Evolutionary conservation across 768 basidiomycete species (phyloP).

Genomic region (Suillus occidentalis): DNA sequence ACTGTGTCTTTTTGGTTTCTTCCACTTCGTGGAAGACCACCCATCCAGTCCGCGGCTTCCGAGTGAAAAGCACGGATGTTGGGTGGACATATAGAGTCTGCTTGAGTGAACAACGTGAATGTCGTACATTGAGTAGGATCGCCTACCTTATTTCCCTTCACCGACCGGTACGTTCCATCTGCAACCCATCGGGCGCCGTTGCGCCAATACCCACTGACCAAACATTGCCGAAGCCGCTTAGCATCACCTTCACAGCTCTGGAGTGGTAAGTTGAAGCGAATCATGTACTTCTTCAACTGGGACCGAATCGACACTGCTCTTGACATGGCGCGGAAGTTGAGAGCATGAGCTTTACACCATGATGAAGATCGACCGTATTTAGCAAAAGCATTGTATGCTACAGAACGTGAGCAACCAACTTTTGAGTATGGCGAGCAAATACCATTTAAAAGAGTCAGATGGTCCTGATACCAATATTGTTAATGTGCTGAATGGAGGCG

Average conservation of each 20-base stretch:
- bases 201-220: conserved; percentile 91
- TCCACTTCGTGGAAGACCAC: conserved; percentile 95
- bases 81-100: conserved; percentile 91
- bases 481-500: conserved; percentile 6
- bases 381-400: conserved; percentile 92
- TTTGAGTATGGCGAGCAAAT: neutral
- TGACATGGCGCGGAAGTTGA: conserved; percentile 93
- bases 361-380: conserved; percentile 79
- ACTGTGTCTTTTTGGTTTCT: conserved; percentile 95
- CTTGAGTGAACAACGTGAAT: conserved; percentile 1
- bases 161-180: conserved; percentile 91
- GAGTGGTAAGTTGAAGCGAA: conserved; percentile 77
- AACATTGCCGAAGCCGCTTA: conserved; percentile 77
- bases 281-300: conserved; percentile 95
- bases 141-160: conserved; percentile 80
- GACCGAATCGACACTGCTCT: conserved; percentile 91
- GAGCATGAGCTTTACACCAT: conserved; percentile 91
- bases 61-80: conserved; percentile 89
- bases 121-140: no score
- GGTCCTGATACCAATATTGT: conserved; percentile 59
- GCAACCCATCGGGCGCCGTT: conserved; percentile 90
- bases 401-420: neutral
- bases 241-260: conserved; percentile 91
- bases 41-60: conserved; percentile 90
- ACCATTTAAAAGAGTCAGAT: conserved; percentile 93